Conservation (phyloP, 345 rosid genomes). For the Eucalyptus tenuipes region DNA sequence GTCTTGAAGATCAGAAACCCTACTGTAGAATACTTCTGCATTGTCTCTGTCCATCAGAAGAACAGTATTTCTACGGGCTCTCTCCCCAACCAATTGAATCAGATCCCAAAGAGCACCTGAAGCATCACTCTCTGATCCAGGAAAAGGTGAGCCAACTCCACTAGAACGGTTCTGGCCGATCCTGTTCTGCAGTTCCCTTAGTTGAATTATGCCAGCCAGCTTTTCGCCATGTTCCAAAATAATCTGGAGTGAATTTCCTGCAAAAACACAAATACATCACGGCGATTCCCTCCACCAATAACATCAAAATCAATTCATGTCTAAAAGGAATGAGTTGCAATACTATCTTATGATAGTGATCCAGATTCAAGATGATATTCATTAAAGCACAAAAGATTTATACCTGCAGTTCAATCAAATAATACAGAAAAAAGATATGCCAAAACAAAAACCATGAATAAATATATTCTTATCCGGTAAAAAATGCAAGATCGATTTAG, state of each 20-base stretch:
- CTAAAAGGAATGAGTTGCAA: not conserved
- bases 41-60: constrained; percentile 96
- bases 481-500: not conserved
- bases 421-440: not conserved
- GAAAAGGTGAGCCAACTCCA: constrained; percentile 18
- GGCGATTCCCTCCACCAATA: not conserved
- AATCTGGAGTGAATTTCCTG: constrained; percentile 71
- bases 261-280: not conserved
- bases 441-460: not conserved
- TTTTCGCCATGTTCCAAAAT: constrained; percentile 95
- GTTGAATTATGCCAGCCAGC: constrained; percentile 77
- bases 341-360: not conserved
- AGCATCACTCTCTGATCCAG: constrained; percentile 35
- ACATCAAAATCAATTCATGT: not conserved
- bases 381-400: not conserved
- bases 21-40: constrained; percentile 91
- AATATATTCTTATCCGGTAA: not conserved
- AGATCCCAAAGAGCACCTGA: constrained; percentile 90
- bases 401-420: not conserved
- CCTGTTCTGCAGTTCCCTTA: constrained; percentile 66
- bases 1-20: constrained; percentile 87
- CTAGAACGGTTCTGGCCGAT: constrained; percentile 55
- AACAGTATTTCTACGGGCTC: constrained; percentile 72
- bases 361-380: not conserved
- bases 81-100: constrained; percentile 84